Evolutionary conservation across 2,329 filamentous ascomycete genomes (phyloP).

Genomic region (Penicillium sp.): DNA sequence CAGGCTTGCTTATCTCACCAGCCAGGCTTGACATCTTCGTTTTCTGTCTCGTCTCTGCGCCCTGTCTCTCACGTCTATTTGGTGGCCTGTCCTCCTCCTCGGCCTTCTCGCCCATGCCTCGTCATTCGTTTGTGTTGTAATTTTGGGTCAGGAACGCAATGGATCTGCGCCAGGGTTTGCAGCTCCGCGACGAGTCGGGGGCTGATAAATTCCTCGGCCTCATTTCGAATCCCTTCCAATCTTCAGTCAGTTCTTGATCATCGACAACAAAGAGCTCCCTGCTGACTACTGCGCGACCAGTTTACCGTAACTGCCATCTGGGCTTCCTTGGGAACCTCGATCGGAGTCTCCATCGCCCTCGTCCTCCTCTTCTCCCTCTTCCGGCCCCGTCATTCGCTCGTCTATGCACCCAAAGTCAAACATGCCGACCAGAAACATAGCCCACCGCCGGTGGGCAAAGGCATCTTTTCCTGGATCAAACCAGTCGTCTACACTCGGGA

Average conservation of each 20-base stretch:
- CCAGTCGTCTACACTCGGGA: constrained; percentile 78
- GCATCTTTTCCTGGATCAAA: constrained; percentile 81
- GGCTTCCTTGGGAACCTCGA: constrained; percentile 74
- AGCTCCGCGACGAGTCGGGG: constrained; percentile 25
- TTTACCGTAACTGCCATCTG: constrained; percentile 63
- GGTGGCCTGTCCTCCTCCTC: constrained; percentile 11
- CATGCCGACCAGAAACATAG: constrained; percentile 87
- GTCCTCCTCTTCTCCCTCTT: constrained; percentile 81
- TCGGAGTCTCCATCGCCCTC: constrained; percentile 70
- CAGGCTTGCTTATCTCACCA: constrained; percentile 20
- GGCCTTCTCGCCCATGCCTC: constrained; percentile 17
- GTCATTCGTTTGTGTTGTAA: constrained; percentile 17
- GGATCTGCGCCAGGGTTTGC: constrained; percentile 25
- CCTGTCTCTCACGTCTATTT: constrained; percentile 5
- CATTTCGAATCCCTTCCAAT: constrained; percentile 44
- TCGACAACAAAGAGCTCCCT: not conserved
- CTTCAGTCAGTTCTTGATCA: not conserved
- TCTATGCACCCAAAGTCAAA: constrained; percentile 92
- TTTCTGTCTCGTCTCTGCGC: constrained; percentile 6
- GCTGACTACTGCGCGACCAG: no score
- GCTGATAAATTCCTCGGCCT: constrained; percentile 44
- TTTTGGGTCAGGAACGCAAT: constrained; percentile 13
- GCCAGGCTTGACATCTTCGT: constrained; percentile 11
- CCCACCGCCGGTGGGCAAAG: constrained; percentile 80
- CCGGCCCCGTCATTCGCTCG: constrained; percentile 83